Evolutionary conservation across 345 rosid genomes (phyloP).

Genomic region (Populus euphratica): DNA sequence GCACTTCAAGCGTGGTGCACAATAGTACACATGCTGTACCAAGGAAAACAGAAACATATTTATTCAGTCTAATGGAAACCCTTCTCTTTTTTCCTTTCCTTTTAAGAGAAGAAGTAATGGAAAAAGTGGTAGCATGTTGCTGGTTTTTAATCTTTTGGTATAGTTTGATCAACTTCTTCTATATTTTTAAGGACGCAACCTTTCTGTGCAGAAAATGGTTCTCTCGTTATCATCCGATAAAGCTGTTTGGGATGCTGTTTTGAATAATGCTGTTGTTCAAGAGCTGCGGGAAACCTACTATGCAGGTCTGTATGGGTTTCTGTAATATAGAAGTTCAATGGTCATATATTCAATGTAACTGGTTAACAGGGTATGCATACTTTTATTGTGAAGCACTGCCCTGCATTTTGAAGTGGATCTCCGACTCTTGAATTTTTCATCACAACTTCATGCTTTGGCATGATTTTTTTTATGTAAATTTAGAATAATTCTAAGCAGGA

Average conservation of each 20-base stretch:
- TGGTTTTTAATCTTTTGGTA: not conserved
- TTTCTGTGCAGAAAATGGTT: constrained; percentile 65
- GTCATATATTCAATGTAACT: not conserved
- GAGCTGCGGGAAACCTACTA: constrained; percentile 58
- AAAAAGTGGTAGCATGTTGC: not conserved
- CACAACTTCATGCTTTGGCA: not conserved
- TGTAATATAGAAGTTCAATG: not conserved
- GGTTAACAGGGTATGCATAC: not conserved
- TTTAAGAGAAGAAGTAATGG: not conserved
- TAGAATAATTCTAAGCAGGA: not conserved
- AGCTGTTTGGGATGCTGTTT: constrained; percentile 88
- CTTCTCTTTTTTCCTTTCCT: not conserved
- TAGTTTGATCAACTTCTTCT: not conserved
- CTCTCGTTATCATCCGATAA: constrained; percentile 69
- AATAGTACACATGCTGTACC: not conserved
- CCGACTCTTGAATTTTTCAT: not conserved
- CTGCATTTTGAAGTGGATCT: not conserved
- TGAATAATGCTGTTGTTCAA: constrained; percentile 66
- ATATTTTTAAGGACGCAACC: not conserved
- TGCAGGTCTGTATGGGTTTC: constrained; percentile 41
- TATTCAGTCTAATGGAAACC: not conserved
- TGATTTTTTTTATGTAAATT: not conserved
- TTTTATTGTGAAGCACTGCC: not conserved
- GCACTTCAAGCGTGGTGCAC: not conserved
- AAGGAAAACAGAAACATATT: not conserved